Percentiles rank a stretch among this genome's conserved stretches.
Evolutionary conservation across 2,329 filamentous ascomycete species (phyloP).

Genomic region (Epichloe aotearoae): DNA sequence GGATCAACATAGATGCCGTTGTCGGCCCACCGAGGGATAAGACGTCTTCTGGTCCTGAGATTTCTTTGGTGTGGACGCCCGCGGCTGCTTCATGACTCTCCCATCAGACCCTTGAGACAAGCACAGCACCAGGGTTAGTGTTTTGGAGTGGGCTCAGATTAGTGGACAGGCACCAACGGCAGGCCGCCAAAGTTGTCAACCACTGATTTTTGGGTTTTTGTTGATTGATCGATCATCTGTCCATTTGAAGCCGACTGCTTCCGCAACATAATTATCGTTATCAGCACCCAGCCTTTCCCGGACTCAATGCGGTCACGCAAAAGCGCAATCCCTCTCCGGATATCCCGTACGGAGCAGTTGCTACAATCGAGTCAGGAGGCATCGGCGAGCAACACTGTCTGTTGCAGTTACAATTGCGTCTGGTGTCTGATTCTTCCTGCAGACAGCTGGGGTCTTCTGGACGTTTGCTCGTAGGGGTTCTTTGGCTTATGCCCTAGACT

Average conservation of each 20-base stretch:
- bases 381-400: too few species aligned
- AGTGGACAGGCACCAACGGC: too few species aligned
- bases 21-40: background rate
- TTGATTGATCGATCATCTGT: background rate
- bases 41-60: too few species aligned
- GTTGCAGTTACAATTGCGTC: too few species aligned
- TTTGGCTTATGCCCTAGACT: background rate
- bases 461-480: background rate
- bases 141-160: too few species aligned
- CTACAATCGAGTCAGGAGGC: too few species aligned
- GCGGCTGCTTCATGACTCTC: background rate
- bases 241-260: background rate
- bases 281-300: background rate
- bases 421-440: too few species aligned
- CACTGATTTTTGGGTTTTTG: background rate
- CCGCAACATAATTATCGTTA: background rate
- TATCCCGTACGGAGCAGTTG: background rate
- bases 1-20: background rate
- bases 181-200: too few species aligned
- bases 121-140: too few species aligned
- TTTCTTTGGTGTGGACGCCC: too few species aligned
- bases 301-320: background rate
- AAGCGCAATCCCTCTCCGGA: background rate
- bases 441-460: background rate
- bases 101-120: too few species aligned